Percentiles rank a stretch among this genome's conserved stretches.
Conservation (phyloP, 192 early-diverging fungal species). For the Phlyctochytrium arcticum region DNA sequence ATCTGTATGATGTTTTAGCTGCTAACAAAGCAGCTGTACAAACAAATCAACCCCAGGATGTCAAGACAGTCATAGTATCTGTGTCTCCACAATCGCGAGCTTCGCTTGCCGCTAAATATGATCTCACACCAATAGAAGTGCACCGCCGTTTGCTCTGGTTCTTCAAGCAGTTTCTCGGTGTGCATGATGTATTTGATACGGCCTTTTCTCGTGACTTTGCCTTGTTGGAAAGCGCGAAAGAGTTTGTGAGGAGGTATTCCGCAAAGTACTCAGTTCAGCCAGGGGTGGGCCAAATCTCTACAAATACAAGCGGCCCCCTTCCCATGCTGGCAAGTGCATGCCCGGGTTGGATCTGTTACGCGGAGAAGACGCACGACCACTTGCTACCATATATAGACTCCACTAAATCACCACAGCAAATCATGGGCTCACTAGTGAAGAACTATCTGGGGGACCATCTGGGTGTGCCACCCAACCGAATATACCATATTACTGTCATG, state of each 20-base stretch:
- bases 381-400: conserved; percentile 84
- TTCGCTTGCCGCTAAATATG: conserved; percentile 84
- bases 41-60: conserved; percentile 7
- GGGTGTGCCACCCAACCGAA: conserved; percentile 58
- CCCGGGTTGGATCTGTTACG: conserved; percentile 96
- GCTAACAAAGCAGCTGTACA: conserved; percentile 47
- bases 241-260: conserved; percentile 79
- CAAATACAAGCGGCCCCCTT: conserved; percentile 18
- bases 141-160: conserved; percentile 68
- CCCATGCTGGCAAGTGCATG: conserved; percentile 55
- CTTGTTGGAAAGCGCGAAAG: conserved; percentile 74
- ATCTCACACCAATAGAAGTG: conserved; percentile 62
- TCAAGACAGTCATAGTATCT: conserved; percentile 72
- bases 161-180: conserved; percentile 72
- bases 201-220: conserved; percentile 86
- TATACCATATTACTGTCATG: conserved; percentile 95
- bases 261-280: conserved; percentile 27
- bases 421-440: conserved; percentile 93
- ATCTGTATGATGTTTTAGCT: conserved; percentile 67
- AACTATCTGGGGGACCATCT: conserved; percentile 68
- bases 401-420: conserved; percentile 95
- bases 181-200: conserved; percentile 83
- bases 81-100: conserved; percentile 88
- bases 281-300: background rate
- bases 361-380: conserved; percentile 94